Conservation (phyloP, 306 rosid genomes). For the Vigna hirtella region DNA sequence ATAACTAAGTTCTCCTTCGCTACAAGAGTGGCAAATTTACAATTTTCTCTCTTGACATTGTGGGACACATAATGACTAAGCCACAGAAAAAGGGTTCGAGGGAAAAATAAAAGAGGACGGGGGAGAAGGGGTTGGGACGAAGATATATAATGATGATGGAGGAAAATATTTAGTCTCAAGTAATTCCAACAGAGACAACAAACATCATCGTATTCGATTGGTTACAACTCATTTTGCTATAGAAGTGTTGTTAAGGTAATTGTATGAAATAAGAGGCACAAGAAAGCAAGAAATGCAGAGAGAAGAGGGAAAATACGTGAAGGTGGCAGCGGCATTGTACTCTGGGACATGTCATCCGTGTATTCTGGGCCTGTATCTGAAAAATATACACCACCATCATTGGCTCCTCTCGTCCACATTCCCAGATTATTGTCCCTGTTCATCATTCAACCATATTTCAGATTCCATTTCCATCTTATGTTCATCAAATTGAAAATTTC, state of each 20-base stretch:
- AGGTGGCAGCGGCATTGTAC: constrained; percentile 11
- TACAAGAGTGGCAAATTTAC: not conserved
- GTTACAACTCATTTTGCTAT: constrained; percentile 27
- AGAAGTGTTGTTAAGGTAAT: constrained; percentile 20
- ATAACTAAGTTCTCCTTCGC: not conserved
- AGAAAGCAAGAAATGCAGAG: not conserved
- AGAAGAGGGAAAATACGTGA: not conserved
- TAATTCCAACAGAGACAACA: constrained; percentile 27
- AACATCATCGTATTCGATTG: constrained; percentile 26
- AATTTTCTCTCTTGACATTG: not conserved
- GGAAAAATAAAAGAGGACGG: too few relatives aligned
- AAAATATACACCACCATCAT: constrained; percentile 34
- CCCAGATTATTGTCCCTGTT: constrained; percentile 58
- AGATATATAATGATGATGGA: not conserved
- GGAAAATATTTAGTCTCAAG: not conserved
- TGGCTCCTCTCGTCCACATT: constrained; percentile 58
- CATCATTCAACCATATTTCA: not conserved
- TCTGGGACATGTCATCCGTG: constrained; percentile 50
- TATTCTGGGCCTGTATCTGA: constrained; percentile 40
- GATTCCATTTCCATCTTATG: not conserved
- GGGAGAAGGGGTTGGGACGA: not conserved
- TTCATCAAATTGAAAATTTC: not conserved
- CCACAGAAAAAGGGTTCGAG: too few relatives aligned
- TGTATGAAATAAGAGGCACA: constrained; percentile 13
- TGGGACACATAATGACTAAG: not conserved